phyloP scores from a whole-genome alignment of 2,329 filamentous ascomycete genomes.

The Colletotrichum limetticola region DNA sequence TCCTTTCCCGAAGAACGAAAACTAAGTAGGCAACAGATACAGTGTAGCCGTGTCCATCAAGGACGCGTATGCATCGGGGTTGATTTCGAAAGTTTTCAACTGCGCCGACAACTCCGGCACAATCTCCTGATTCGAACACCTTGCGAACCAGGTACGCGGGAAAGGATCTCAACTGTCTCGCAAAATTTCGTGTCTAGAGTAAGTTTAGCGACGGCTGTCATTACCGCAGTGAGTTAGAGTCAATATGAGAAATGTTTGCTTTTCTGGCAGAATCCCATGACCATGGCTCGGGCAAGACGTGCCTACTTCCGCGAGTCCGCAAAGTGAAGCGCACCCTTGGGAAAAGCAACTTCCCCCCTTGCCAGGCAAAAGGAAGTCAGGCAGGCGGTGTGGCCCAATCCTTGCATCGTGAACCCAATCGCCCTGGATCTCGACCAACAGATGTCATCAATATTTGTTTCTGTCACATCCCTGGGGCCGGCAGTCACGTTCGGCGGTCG shows the following conservation, averaged over 20 bases:
- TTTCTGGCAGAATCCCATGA: neutral
- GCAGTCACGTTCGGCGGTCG: neutral
- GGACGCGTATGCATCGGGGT: constrained; percentile 38
- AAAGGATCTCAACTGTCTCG: neutral
- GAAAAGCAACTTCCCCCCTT: neutral
- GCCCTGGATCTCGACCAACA: neutral
- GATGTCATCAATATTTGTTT: neutral
- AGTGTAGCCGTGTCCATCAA: constrained; percentile 37
- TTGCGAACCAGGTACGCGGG: neutral
- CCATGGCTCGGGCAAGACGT: neutral
- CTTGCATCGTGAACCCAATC: neutral
- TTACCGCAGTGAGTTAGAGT: neutral
- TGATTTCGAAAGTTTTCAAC: constrained; percentile 40
- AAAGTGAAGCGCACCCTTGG: neutral
- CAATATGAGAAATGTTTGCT: neutral
- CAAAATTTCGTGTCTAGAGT: neutral
- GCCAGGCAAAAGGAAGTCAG: neutral
- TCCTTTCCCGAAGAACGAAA: neutral
- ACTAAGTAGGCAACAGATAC: neutral
- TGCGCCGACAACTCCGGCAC: constrained; percentile 41
- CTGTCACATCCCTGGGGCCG: neutral
- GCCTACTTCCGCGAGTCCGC: neutral
- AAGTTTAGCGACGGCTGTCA: neutral
- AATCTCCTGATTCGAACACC: neutral
- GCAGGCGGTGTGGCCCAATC: neutral